phyloP scores from a whole-genome alignment of 768 basidiomycete genomes.

The Boletus tomentosulus region DNA sequence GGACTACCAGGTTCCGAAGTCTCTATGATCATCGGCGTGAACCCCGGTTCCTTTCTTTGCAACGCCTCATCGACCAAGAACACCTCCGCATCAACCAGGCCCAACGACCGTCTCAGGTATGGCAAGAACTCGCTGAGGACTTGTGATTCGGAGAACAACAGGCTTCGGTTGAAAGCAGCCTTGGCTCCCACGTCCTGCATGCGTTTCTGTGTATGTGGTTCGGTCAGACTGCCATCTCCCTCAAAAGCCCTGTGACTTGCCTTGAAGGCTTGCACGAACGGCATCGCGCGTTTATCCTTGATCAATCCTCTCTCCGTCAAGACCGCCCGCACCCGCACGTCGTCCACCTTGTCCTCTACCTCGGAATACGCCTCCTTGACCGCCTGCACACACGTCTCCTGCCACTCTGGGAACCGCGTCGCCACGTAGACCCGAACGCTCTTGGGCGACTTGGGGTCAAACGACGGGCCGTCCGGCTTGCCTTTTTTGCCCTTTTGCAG shows the following conservation, averaged over 20 bases:
- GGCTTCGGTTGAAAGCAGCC: slow-evolving; percentile 74
- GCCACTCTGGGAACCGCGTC: slow-evolving; percentile 90
- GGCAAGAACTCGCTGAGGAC: slow-evolving; percentile 68
- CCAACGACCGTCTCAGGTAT: slow-evolving; percentile 77
- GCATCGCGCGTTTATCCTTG: slow-evolving; percentile 96
- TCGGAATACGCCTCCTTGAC: slow-evolving; percentile 65
- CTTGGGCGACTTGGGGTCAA: slow-evolving; percentile 84
- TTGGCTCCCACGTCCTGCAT: slow-evolving; percentile 71
- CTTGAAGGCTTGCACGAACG: slow-evolving; percentile 92
- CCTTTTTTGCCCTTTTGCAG: slow-evolving; percentile 72
- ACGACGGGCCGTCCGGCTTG: slow-evolving; percentile 44
- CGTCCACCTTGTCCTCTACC: slow-evolving; percentile 67
- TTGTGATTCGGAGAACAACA: slow-evolving; percentile 79
- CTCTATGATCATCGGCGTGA: slow-evolving; percentile 68
- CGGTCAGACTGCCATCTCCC: slow-evolving; percentile 1
- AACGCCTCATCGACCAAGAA: slow-evolving; percentile 65
- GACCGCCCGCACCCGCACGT: slow-evolving; percentile 66
- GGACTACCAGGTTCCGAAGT: slow-evolving; percentile 85
- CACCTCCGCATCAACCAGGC: slow-evolving; percentile 66
- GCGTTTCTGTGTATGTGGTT: slow-evolving; percentile 55
- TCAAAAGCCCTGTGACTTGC: slow-evolving; percentile 34
- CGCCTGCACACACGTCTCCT: slow-evolving; percentile 73
- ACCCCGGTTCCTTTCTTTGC: slow-evolving; percentile 51
- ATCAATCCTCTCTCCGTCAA: slow-evolving; percentile 72
- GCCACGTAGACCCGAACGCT: slow-evolving; percentile 88